phyloP scores from a whole-genome alignment of 495 filamentous ascomycete species.

The Neurospora terricola region DNA sequence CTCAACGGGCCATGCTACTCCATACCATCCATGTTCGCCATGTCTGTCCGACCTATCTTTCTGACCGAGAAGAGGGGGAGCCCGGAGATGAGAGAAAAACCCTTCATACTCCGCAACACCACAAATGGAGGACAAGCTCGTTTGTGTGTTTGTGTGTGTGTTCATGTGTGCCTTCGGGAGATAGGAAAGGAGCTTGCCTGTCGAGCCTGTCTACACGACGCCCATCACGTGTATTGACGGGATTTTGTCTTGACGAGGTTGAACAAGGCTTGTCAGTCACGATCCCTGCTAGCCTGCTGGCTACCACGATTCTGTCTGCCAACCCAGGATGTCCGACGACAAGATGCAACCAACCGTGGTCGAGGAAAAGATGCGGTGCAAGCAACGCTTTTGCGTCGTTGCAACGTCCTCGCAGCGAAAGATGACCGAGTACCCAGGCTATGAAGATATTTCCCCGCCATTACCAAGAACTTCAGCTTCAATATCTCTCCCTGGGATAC shows the following conservation, averaged over 20 bases:
- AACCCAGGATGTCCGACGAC: background rate
- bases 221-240: background rate
- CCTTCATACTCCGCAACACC: background rate
- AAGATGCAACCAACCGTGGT: background rate
- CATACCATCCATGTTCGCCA: background rate
- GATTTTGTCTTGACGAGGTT: background rate
- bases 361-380: background rate
- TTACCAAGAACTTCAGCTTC: background rate
- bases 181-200: background rate
- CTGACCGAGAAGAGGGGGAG: background rate
- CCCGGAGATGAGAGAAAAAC: background rate
- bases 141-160: background rate
- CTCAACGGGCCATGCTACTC: background rate
- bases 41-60: background rate
- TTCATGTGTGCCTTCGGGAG: background rate
- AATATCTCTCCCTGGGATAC: background rate
- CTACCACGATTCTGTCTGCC: background rate
- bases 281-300: background rate
- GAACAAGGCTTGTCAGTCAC: background rate
- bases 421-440: background rate
- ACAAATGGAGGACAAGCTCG: background rate
- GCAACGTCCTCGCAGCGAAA: background rate
- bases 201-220: background rate
- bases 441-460: background rate
- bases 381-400: background rate